Evolutionary conservation across 805 yeast species (phyloP).

Genomic region (Nakazawaea holstii): DNA sequence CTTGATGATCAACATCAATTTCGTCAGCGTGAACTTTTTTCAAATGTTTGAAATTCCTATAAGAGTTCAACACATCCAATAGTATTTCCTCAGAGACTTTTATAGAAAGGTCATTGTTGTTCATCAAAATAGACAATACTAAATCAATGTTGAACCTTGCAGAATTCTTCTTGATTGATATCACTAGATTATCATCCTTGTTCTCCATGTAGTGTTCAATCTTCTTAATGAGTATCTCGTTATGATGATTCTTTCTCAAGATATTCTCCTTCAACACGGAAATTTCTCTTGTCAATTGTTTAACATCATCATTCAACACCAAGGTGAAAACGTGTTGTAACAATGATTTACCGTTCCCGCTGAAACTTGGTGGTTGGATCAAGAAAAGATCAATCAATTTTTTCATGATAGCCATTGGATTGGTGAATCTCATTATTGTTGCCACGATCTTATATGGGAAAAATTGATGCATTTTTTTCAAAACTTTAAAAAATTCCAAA

Average conservation of each 20-base stretch:
- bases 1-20: constrained; percentile 34
- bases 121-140: constrained; percentile 19
- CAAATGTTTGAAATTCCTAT: constrained; percentile 11
- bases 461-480: constrained; percentile 64
- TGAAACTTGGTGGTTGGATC: constrained; percentile 61
- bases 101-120: constrained; percentile 16
- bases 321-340: constrained; percentile 72
- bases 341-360: constrained; percentile 43
- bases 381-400: constrained; percentile 75
- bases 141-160: constrained; percentile 20
- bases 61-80: constrained; percentile 16
- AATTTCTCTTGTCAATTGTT: constrained; percentile 52
- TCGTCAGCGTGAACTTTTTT: constrained; percentile 1
- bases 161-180: constrained; percentile 25
- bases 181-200: constrained; percentile 19
- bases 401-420: constrained; percentile 81
- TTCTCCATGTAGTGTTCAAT: constrained; percentile 24
- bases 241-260: constrained; percentile 15
- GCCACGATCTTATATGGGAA: constrained; percentile 79
- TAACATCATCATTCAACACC: constrained; percentile 69
- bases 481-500: constrained; percentile 65
- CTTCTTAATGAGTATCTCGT: constrained; percentile 14
- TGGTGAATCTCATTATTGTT: constrained; percentile 74
- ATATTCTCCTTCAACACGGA: constrained; percentile 37
- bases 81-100: constrained; percentile 13